Evolutionary conservation across 495 filamentous ascomycete species (phyloP).

Genomic region (Oleoguttula mirabilis): DNA sequence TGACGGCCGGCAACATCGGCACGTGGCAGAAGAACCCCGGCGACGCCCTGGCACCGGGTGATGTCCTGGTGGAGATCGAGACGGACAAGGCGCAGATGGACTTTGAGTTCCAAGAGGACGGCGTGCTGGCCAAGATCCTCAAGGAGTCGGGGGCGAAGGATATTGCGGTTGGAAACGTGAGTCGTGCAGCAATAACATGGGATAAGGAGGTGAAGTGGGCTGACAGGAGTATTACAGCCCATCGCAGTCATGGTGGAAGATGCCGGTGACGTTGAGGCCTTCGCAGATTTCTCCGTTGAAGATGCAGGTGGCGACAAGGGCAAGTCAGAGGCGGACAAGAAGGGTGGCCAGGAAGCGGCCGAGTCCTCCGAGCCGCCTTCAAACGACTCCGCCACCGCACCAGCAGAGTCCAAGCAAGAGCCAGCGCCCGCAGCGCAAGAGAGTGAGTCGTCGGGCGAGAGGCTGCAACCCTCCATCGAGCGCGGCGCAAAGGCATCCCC

Average conservation of each 20-base stretch:
- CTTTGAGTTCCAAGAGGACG: constrained; percentile 99
- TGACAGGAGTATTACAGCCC: constrained; percentile 45
- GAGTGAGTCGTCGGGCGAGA: constrained; percentile 60
- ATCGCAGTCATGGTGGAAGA: constrained; percentile 94
- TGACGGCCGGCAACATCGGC: constrained; percentile 93
- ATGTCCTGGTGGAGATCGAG: constrained; percentile 99
- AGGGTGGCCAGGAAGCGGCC: constrained; percentile 45
- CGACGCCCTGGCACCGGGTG: constrained; percentile 76
- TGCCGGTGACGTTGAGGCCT: constrained; percentile 69
- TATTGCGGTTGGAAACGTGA: constrained; percentile 84
- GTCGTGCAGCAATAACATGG: constrained; percentile 27
- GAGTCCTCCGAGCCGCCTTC: constrained; percentile 47
- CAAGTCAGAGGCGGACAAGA: constrained; percentile 44
- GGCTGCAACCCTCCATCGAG: constrained; percentile 70
- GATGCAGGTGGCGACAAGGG: constrained; percentile 82
- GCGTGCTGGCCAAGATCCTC: constrained; percentile 86
- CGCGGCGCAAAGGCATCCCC: constrained; percentile 61
- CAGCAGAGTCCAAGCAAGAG: constrained; percentile 42
- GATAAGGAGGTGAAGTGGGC: neutral
- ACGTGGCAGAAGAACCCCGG: constrained; percentile 96
- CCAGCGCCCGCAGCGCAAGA: constrained; percentile 46
- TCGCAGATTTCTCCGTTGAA: constrained; percentile 74
- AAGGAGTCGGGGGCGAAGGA: constrained; percentile 93
- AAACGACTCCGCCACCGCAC: constrained; percentile 42
- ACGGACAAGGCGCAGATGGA: constrained; percentile 99